Evolutionary conservation across 2,329 filamentous ascomycete genomes (phyloP).

Genomic region (Pseudogymnoascus sp.): DNA sequence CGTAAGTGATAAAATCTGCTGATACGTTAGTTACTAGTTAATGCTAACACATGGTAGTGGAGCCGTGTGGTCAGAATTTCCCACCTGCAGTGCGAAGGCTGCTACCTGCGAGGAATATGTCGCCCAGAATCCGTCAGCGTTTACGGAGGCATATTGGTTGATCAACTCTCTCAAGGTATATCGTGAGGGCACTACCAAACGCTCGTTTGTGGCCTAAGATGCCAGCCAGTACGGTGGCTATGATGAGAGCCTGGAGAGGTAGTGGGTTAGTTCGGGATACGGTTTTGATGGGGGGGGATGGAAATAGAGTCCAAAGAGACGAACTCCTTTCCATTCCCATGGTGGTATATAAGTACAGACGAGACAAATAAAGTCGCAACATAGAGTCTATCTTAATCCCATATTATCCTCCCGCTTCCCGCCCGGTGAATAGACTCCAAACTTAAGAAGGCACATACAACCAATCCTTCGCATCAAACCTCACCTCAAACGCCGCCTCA

Average conservation of each 20-base stretch:
- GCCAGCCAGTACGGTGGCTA: neutral
- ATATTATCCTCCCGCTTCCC: neutral
- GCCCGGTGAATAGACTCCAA: neutral
- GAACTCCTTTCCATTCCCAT: neutral
- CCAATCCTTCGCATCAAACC: slow-evolving; percentile 53
- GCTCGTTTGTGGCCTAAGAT: neutral
- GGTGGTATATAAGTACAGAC: neutral
- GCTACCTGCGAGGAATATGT: slow-evolving; percentile 50
- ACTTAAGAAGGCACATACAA: slow-evolving; percentile 33
- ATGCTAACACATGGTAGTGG: neutral
- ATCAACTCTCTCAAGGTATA: slow-evolving; percentile 23
- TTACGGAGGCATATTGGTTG: slow-evolving; percentile 25
- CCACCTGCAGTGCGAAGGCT: slow-evolving; percentile 49
- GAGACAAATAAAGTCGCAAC: neutral
- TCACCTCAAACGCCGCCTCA: slow-evolving; percentile 57
- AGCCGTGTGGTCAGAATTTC: neutral
- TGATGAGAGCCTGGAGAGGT: neutral
- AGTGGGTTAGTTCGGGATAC: too few species aligned
- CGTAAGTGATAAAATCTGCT: slow-evolving; percentile 27
- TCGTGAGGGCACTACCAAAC: slow-evolving; percentile 1
- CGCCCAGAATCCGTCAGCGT: slow-evolving; percentile 23
- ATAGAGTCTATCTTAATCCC: neutral
- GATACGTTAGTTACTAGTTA: neutral
- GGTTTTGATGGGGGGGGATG: neutral
- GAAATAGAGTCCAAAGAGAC: neutral